Conservation (phyloP, 106 monocot genomes). For the Dendrobium officinale region DNA sequence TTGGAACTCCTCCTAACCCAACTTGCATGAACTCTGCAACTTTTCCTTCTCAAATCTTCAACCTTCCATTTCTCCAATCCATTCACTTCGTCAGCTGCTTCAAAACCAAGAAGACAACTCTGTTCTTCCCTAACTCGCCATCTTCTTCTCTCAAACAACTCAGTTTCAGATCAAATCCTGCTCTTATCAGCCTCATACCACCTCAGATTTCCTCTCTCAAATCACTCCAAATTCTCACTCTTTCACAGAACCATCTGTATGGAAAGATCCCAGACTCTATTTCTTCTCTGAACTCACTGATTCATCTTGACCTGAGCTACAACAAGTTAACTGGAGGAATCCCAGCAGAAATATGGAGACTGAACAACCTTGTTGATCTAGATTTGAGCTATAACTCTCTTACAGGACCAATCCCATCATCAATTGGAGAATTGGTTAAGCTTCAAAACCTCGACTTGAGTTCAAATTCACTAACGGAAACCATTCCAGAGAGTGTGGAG, state of each 20-base stretch:
- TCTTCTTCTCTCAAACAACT: constrained; percentile 51
- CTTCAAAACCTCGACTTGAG: constrained; percentile 90
- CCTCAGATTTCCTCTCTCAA: constrained; percentile 34
- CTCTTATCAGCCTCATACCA: constrained; percentile 52
- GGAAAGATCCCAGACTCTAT: constrained; percentile 49
- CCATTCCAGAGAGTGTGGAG: constrained; percentile 38
- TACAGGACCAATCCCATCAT: constrained; percentile 44
- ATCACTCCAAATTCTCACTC: constrained; percentile 66
- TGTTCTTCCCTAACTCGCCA: background rate
- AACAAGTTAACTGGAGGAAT: constrained; percentile 57
- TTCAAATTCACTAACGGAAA: constrained; percentile 55
- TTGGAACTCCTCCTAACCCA: constrained; percentile 55
- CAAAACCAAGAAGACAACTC: constrained; percentile 24
- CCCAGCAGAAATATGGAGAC: constrained; percentile 29
- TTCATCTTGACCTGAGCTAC: constrained; percentile 82
- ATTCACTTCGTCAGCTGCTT: constrained; percentile 79
- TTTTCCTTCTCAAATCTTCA: constrained; percentile 60
- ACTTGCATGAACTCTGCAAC: constrained; percentile 49
- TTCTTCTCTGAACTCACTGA: constrained; percentile 32
- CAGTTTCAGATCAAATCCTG: constrained; percentile 63
- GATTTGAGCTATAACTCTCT: constrained; percentile 86
- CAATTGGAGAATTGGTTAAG: constrained; percentile 41
- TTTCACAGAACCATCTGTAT: constrained; percentile 59
- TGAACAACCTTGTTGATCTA: constrained; percentile 44
- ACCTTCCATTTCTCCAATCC: constrained; percentile 62